Conservation (phyloP, 192 early-diverging fungal genomes). For the Coemansia furcata region DNA sequence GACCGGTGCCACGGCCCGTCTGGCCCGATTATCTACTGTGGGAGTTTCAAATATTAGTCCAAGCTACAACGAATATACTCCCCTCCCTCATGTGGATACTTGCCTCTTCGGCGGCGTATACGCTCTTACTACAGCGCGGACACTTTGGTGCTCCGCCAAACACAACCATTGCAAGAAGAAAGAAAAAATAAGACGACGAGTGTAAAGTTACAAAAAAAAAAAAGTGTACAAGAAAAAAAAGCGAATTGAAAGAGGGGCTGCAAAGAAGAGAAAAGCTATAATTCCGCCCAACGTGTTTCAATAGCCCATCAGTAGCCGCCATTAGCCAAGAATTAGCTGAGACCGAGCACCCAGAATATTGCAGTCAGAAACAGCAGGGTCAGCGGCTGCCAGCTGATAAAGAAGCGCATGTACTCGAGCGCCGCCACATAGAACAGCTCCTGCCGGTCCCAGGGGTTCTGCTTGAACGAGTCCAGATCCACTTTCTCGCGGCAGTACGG, state of each 20-base stretch:
- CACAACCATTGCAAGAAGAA: conserved; percentile 14
- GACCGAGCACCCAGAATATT: conserved; percentile 42
- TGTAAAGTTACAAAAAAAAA: neutral
- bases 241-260: conserved; percentile 2
- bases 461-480: conserved; percentile 40
- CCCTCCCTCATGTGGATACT: neutral
- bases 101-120: conserved; percentile 54
- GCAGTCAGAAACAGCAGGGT: conserved; percentile 29
- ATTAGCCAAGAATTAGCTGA: conserved; percentile 12
- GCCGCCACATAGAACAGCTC: conserved; percentile 50
- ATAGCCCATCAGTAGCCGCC: neutral
- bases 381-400: conserved; percentile 53
- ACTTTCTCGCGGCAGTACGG: conserved; percentile 56
- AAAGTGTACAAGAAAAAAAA: conserved; percentile 6
- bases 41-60: neutral
- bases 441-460: conserved; percentile 54
- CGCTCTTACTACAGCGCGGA: conserved; percentile 52
- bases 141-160: conserved; percentile 45
- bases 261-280: neutral
- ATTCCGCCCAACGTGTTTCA: conserved; percentile 5
- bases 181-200: neutral
- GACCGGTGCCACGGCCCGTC: conserved; percentile 49
- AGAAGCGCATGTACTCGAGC: conserved; percentile 54
- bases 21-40: conserved; percentile 41
- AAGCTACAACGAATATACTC: neutral